Evolutionary conservation across 2,329 filamentous ascomycete species (phyloP).

Genomic region (Colletotrichum acutatum): DNA sequence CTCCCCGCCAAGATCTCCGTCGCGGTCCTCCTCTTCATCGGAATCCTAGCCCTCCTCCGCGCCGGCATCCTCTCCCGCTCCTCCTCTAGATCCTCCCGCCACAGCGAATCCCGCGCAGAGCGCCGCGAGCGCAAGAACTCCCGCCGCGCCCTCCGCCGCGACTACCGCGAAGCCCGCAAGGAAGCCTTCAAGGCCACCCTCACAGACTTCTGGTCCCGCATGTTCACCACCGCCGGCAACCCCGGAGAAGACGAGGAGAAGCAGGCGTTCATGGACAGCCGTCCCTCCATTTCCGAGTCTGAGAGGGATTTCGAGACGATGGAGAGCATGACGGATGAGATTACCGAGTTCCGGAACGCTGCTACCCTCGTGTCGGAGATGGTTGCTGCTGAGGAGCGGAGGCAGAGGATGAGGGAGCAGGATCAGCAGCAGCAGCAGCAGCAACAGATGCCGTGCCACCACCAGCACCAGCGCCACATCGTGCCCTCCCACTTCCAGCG

Average conservation of each 20-base stretch:
- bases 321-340: conserved; percentile 59
- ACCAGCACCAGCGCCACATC: background rate
- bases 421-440: conserved; percentile 45
- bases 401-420: conserved; percentile 36
- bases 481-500: conserved; percentile 36
- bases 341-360: conserved; percentile 58
- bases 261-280: conserved; percentile 44
- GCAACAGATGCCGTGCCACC: conserved; percentile 11
- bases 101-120: conserved; percentile 10
- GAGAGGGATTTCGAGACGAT: conserved; percentile 21
- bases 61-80: conserved; percentile 33
- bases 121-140: conserved; percentile 18
- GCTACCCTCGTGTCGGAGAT: conserved; percentile 58
- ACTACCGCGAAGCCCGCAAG: conserved; percentile 39
- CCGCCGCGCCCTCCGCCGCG: conserved; percentile 39
- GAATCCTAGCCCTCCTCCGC: conserved; percentile 39
- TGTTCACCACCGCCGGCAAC: conserved; percentile 43
- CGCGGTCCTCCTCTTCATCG: conserved; percentile 40
- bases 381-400: conserved; percentile 54
- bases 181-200: conserved; percentile 36
- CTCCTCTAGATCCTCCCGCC: conserved; percentile 16
- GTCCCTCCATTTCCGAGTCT: conserved; percentile 29
- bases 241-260: conserved; percentile 52
- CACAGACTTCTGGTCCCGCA: conserved; percentile 41
- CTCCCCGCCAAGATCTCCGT: conserved; percentile 40